Evolutionary conservation across 106 monocot genomes (phyloP), one percentile per base, ranked within the genome.

Genomic region (Dendrobium nobile): DNA sequence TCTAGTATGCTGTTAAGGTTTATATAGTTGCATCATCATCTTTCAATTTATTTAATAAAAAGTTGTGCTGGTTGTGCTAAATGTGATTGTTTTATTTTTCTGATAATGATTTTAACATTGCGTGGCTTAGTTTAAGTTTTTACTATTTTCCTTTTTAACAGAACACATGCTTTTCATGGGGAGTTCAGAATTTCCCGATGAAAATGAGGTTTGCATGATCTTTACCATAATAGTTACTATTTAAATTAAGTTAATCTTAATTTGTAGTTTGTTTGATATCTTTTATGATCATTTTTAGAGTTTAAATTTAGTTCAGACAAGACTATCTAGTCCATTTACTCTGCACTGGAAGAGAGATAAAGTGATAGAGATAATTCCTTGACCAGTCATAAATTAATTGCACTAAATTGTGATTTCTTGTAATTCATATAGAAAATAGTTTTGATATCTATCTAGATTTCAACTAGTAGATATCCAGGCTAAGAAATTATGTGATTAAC

Each of bases 141-240:
- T 75, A 41, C 17, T 58, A 68, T 17, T 76, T 48, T 83, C 18
- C 18, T 81, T 24, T 79, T 83, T 82, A 82, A 68, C 89, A 98
- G 97, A 98, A 67, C 97, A 98, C 79, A 98, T 98, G 97, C 97
- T 98, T 84, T 98, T 98, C 83, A 98, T 98, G 97, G 97, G 97
- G 37, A 98, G 94, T 84, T 86, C 87, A 78, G 88, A 89, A 65
- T 98, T 90, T 91, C 97, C 97, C 59, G 94, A 98, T 83, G 97
- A 98, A 88, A 98, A 98, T 84, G 97, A 98, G 92, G 96, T 96
- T 79, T 64, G 84, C 77, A 41, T 22, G 33, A 41, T 24, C 8
- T 55, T 61, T 22, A 61, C 61, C 22, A 5, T 22, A 22, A n/a
- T 61, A 61, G 61, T 19, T 19, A 22, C 61, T 22, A 22, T 61